Evolutionary conservation across 768 basidiomycete species (phyloP).

Genomic region (Phanerochaete sordida): DNA sequence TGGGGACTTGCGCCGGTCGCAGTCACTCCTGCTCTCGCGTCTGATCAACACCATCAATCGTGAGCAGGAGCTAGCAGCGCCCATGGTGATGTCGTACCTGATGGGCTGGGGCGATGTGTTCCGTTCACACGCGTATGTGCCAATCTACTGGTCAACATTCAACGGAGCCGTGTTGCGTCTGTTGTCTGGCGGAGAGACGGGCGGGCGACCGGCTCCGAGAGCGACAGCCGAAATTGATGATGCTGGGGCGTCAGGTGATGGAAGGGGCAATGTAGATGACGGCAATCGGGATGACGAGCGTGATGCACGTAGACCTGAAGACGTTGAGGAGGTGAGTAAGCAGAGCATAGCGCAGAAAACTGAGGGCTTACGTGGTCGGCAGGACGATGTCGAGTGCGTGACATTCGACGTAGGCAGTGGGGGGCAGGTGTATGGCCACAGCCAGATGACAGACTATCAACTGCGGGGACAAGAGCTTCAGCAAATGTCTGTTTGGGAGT

Average conservation of each 20-base stretch:
- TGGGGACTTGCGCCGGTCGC: conserved; percentile 18
- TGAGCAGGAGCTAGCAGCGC: conserved; percentile 35
- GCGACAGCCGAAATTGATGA: too few species aligned
- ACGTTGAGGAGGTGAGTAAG: too few species aligned
- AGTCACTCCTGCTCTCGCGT: conserved; percentile 28
- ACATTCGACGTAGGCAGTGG: background rate
- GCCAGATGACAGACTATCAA: conserved; percentile 27
- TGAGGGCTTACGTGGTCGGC: too few species aligned
- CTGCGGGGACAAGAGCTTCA: conserved; percentile 20
- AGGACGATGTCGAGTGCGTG: conserved; percentile 5
- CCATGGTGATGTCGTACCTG: conserved; percentile 37
- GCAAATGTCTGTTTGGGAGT: conserved; percentile 19
- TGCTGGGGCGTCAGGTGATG: too few species aligned
- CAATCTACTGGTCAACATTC: conserved; percentile 33
- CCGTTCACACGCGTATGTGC: conserved; percentile 32
- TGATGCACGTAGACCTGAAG: too few species aligned
- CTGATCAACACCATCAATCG: conserved; percentile 30
- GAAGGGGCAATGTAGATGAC: too few species aligned
- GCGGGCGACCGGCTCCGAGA: too few species aligned
- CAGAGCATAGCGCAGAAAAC: too few species aligned
- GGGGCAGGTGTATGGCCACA: conserved; percentile 6
- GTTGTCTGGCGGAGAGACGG: too few species aligned
- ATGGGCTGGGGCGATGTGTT: conserved; percentile 42
- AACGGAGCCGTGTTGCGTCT: too few species aligned
- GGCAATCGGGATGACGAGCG: too few species aligned